Evolutionary conservation across 2,329 filamentous ascomycete genomes (phyloP), one percentile per base, ranked within the genome.

Genomic region (Verticillium longisporum): DNA sequence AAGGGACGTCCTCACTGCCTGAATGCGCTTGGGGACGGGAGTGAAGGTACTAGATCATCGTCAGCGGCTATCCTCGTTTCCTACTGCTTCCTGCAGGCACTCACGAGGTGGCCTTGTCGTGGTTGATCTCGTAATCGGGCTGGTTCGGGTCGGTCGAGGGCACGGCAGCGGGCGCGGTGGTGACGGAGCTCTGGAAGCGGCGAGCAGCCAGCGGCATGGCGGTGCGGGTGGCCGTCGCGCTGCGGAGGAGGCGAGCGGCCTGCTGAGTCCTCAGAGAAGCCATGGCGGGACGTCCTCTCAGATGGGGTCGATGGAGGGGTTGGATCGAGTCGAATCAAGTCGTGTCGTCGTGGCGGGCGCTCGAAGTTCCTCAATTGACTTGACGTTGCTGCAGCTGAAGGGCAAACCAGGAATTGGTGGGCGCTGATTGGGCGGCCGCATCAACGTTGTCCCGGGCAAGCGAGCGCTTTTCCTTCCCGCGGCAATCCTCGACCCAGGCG

Each of bases 101-200:
- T 68, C 84, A 97, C 93, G 93, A 97, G 66, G 92, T 96, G 65
- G 90, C 90, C 77, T 92, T 93, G 77, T 98, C 94, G 69, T 90
- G 83, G 58, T 87, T 87, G 54, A 88, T 89, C 66, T 84, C 83
- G 74, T 96, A 97, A 73, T 97, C 89, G 63, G 91, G 92, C 69
- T 90, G 83, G 74, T 95, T 91, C 67, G 80, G 81, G 66, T 68
- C 67, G 64, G 70, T 72, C 65, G 70, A 72, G 65, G 74, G 72
- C 60, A 73, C 72, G 65, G 70, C 73, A 26, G 61, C 37, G 62
- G 74, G 68, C 65, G 76, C 71, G 57, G 77, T 70, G 45, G 79
- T 73, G 63, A 80, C 69, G 63, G 76, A 73, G 79, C 83, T 83
- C 71, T 85, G 80, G 71, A 81, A 80, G 72, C 86, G 80, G 70